Evolutionary conservation across 345 rosid species (phyloP), one percentile per base, ranked within the genome.

Genomic region (Brassica incana): DNA sequence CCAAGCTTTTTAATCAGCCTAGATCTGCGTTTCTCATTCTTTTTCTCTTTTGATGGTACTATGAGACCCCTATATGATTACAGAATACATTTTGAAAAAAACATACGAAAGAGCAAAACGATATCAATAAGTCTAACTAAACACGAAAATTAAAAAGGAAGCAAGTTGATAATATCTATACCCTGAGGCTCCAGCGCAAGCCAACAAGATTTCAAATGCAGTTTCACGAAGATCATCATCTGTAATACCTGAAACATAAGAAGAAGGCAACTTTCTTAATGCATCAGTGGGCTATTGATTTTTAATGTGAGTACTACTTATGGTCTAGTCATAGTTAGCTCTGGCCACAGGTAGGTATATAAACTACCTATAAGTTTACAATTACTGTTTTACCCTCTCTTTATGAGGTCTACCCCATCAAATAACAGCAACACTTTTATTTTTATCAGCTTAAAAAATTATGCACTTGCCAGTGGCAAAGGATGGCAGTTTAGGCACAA

Each of bases 101-200:
- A 71, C 74, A 70, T 38, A 69, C n/a, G 67, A 36, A 18, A 72
- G 52, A 59, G 72, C 52, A 78, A 56, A 32, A 18, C 3, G 36
- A 23, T 27, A 54, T 35, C 68, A 43, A 50, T 71, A 73, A 33
- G 71, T 33, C 15, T 38, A 15, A 9, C 54, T 54, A 35, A 62
- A 40, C 8, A 77, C 69, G 77, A 14, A 65, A 62, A 80, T 23
- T 30, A 56, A 80, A 73, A 50, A 66, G 73, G 6, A 58, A 65
- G 38, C 38, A 72, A 76, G 32, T 25, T n/a, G 71, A 70, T 29
- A 65, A 71, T 62, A 38, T 66, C 71, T 80, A 77, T 87, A 95
- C 99, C 99, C 98, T 59, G 98, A 77, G 67, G 99, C 94, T 71
- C 99, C 99, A 75, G 99, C 99, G 80, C 98, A 93, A 33, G 97